A percentile compares a stretch with the other conserved stretches of the same genome.
phyloP scores from a whole-genome alignment of 305 asterid genomes.

The Coffea humblotiana region DNA sequence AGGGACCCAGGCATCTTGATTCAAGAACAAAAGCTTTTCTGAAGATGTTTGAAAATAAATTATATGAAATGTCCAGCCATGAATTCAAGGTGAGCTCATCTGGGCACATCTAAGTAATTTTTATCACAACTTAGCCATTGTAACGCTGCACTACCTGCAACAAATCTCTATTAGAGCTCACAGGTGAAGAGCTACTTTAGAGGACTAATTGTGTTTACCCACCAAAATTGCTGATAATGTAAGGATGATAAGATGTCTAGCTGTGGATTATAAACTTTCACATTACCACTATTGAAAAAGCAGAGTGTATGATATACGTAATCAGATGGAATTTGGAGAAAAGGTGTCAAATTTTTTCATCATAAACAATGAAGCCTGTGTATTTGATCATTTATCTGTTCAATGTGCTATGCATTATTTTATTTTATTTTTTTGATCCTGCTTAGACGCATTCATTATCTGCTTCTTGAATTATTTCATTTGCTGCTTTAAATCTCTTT shows the following conservation, averaged over 20 bases:
- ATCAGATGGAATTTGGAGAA: background rate
- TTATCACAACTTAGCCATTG: background rate
- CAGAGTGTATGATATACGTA: background rate
- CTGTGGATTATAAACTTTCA: background rate
- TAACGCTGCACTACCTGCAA: background rate
- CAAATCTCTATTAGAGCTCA: background rate
- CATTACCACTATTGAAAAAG: background rate
- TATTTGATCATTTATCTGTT: background rate
- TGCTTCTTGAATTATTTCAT: background rate
- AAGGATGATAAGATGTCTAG: background rate
- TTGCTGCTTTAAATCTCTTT: background rate
- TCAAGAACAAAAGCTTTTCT: slow-evolving; percentile 1
- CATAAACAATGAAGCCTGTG: background rate
- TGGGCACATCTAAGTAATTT: background rate
- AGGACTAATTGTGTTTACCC: background rate
- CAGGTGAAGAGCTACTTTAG: background rate
- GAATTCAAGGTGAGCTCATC: background rate
- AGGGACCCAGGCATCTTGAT: background rate
- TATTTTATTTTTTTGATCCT: background rate
- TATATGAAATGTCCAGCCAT: background rate
- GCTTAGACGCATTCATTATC: background rate
- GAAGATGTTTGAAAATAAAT: background rate
- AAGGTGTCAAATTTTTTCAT: background rate
- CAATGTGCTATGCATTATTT: background rate
- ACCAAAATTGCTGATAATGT: background rate